A percentile compares a stretch with the other conserved stretches of the same genome.
Conservation (phyloP, 1,284 basidiomycete species). For the Rhodotorula sp. region DNA sequence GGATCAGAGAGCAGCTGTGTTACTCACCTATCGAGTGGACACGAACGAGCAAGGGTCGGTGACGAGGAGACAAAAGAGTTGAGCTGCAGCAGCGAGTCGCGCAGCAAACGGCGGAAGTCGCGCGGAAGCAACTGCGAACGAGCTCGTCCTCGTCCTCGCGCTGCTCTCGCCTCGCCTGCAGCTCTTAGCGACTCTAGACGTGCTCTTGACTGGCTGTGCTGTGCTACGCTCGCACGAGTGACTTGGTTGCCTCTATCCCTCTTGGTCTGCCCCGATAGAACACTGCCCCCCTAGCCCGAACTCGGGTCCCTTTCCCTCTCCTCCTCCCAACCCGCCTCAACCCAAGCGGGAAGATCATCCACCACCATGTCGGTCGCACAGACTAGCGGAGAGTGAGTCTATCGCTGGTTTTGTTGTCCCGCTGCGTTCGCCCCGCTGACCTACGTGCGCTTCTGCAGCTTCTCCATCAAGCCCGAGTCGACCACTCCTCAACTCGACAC, state of each 20-base stretch:
- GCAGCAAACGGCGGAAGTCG: neutral
- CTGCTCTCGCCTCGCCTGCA: neutral
- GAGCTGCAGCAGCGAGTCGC: neutral
- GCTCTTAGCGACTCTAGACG: no score
- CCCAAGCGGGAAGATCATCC: conserved; percentile 20
- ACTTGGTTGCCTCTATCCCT: neutral
- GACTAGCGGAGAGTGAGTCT: conserved; percentile 24
- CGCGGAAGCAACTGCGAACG: neutral
- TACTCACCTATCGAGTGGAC: neutral
- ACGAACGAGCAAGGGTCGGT: neutral
- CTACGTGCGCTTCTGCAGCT: conserved; percentile 39
- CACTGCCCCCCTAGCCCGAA: neutral
- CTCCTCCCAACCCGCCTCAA: conserved; percentile 3
- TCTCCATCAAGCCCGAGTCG: conserved; percentile 53
- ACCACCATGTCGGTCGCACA: conserved; percentile 26
- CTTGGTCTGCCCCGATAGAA: neutral
- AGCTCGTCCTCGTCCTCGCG: neutral
- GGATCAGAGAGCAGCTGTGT: neutral
- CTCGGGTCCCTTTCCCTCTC: neutral
- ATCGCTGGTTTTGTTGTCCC: neutral
- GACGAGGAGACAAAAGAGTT: neutral
- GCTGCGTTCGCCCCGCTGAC: neutral
- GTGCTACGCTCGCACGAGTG: neutral
- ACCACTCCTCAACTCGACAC: conserved; percentile 63
- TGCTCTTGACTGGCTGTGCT: neutral